phyloP scores from a whole-genome alignment of 2,329 filamentous ascomycete genomes.

The Pyrenophora teres region DNA sequence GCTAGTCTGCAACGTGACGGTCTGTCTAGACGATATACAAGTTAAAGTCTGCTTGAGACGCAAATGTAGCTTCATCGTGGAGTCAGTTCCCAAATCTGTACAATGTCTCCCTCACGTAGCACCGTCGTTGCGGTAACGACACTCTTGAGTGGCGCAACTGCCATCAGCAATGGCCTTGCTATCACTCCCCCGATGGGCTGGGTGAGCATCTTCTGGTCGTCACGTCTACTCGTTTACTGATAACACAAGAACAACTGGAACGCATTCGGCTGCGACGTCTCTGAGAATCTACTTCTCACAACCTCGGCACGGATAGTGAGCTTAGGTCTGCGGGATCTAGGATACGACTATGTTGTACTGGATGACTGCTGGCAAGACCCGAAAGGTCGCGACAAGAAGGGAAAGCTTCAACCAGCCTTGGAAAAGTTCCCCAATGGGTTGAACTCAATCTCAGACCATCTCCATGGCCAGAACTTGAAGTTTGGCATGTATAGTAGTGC shows the following conservation, averaged over 20 bases:
- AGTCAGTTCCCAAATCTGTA: background rate
- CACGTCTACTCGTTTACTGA: background rate
- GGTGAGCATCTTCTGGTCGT: slow-evolving; percentile 7
- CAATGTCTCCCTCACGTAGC: slow-evolving; percentile 16
- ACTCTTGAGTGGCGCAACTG: slow-evolving; percentile 19
- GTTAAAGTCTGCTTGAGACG: slow-evolving; percentile 8
- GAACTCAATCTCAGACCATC: slow-evolving; percentile 53
- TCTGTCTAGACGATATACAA: slow-evolving; percentile 2
- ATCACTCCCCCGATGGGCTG: slow-evolving; percentile 32
- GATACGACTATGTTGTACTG: slow-evolving; percentile 58
- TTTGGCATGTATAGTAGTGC: slow-evolving; percentile 67
- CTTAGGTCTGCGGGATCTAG: slow-evolving; percentile 35
- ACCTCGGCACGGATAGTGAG: slow-evolving; percentile 30
- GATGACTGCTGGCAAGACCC: slow-evolving; percentile 64
- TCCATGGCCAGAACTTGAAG: slow-evolving; percentile 57
- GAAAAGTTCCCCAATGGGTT: slow-evolving; percentile 67
- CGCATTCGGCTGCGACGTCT: slow-evolving; percentile 33
- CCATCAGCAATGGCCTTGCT: slow-evolving; percentile 33
- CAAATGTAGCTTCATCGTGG: background rate
- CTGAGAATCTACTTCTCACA: slow-evolving; percentile 34
- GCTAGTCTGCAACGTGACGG: too few species aligned
- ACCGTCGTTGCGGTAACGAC: slow-evolving; percentile 16
- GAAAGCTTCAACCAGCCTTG: slow-evolving; percentile 48
- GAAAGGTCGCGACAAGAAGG: slow-evolving; percentile 52
- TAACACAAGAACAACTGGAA: slow-evolving; percentile 31